These are phyloP conservation scores for Wickerhamiella slavikovae DNA, from an alignment of 805 yeast genomes.

Conservation along the genomic window DNA sequence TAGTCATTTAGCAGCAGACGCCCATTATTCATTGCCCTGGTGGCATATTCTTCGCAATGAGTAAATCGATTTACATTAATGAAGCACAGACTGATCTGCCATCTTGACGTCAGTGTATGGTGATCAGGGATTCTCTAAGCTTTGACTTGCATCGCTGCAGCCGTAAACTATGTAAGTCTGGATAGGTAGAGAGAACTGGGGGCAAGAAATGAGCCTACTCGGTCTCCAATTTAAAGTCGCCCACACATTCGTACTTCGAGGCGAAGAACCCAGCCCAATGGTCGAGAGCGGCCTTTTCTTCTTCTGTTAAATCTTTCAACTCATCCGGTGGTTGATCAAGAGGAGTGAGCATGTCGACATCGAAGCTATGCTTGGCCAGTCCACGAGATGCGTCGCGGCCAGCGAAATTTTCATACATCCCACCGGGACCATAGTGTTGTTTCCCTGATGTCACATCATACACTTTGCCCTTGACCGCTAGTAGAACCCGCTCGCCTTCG, in stretches of 20 bases:
- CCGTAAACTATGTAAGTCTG: no score
- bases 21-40: no score
- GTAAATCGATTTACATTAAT: no score
- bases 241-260: slow-evolving; percentile 65
- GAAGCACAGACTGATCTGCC: no score
- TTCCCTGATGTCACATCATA: slow-evolving; percentile 68
- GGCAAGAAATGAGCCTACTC: no score
- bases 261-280: slow-evolving; percentile 76
- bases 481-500: slow-evolving; percentile 58
- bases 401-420: slow-evolving; percentile 86
- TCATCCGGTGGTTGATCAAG: slow-evolving; percentile 63
- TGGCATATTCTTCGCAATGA: no score
- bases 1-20: no score
- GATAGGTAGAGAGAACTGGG: no score
- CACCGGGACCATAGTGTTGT: slow-evolving; percentile 85
- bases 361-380: slow-evolving; percentile 74
- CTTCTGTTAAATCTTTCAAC: slow-evolving; percentile 35
- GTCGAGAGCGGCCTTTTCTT: slow-evolving; percentile 46
- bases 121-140: no score
- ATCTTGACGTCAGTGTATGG: no score
- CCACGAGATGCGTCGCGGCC: slow-evolving; percentile 94
- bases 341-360: slow-evolving; percentile 38
- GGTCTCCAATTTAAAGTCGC: no score
- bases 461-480: slow-evolving; percentile 72
- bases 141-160: no score